Percentiles rank a stretch among this genome's conserved stretches.
Conservation (phyloP, 345 rosid genomes). For the Arabidopsis arenosa region DNA sequence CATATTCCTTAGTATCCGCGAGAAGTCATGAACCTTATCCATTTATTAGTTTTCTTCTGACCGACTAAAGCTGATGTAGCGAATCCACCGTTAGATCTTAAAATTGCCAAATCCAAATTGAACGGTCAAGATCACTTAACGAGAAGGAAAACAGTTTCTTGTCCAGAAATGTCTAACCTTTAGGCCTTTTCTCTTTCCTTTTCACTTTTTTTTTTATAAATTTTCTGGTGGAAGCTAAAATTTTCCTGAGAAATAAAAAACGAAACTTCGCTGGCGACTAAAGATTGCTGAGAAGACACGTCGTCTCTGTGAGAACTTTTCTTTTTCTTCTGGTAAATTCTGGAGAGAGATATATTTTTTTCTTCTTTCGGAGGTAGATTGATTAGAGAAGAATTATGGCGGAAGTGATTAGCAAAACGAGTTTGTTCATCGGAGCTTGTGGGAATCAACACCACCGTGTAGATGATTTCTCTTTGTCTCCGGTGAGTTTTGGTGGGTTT, state of each 20-base stretch:
- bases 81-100: slow-evolving; percentile 34
- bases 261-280: slow-evolving; percentile 30
- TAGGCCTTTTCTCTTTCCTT: background rate
- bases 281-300: slow-evolving; percentile 39
- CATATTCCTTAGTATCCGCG: background rate
- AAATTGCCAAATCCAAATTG: slow-evolving; percentile 35
- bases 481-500: slow-evolving; percentile 45
- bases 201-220: background rate
- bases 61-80: slow-evolving; percentile 21
- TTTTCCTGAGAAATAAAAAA: background rate
- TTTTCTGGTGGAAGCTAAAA: slow-evolving; percentile 20
- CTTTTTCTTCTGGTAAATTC: slow-evolving; percentile 7
- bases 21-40: slow-evolving; percentile 42
- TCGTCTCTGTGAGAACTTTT: slow-evolving; percentile 22
- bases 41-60: slow-evolving; percentile 6
- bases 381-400: slow-evolving; percentile 45
- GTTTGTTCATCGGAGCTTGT: slow-evolving; percentile 46
- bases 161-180: slow-evolving; percentile 33
- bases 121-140: slow-evolving; percentile 32
- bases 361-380: background rate
- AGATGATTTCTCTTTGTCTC: slow-evolving; percentile 39
- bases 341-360: background rate
- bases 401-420: slow-evolving; percentile 56
- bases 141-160: slow-evolving; percentile 30
- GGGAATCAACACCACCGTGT: slow-evolving; percentile 43